Evolutionary conservation across 805 yeast species (phyloP).

Genomic region (Candida ipomoeae): DNA sequence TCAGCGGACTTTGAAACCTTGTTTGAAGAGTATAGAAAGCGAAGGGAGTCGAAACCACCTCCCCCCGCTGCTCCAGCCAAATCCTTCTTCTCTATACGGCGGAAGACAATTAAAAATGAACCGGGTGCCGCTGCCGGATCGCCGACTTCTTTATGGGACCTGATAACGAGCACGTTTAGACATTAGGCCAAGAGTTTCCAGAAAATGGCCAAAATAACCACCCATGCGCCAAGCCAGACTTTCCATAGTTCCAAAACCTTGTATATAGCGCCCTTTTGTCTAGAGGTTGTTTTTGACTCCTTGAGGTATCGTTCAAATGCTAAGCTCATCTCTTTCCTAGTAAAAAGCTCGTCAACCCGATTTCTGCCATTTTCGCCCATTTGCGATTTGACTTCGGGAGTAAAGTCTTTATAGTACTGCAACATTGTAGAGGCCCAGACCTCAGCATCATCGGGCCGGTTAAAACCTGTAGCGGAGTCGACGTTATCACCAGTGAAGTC

Average conservation of each 20-base stretch:
- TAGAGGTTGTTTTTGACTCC: constrained; percentile 2
- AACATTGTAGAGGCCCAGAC: constrained; percentile 54
- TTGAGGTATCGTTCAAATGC: constrained; percentile 21
- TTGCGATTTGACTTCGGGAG: constrained; percentile 13
- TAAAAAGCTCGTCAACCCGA: constrained; percentile 38
- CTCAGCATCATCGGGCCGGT: constrained; percentile 38
- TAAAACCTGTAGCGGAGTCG: constrained; percentile 58
- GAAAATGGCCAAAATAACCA: background rate
- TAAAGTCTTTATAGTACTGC: constrained; percentile 29
- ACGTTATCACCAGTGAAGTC: constrained; percentile 25
- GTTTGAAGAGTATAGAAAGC: background rate
- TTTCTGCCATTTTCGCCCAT: constrained; percentile 35
- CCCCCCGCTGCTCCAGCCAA: background rate
- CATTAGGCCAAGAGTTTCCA: background rate
- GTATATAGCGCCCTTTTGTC: constrained; percentile 11
- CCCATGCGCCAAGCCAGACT: constrained; percentile 8
- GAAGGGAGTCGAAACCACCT: background rate
- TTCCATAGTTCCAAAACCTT: constrained; percentile 10
- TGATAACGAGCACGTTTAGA: constrained; percentile 8
- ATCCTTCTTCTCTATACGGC: background rate
- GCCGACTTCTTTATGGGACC: constrained; percentile 11
- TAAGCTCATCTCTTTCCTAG: constrained; percentile 43
- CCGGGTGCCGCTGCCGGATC: background rate
- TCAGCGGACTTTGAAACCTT: background rate
- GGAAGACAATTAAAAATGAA: background rate